Conservation (phyloP, 371 early-diverging fungal genomes). For the Choanephora cucurbitarum region DNA sequence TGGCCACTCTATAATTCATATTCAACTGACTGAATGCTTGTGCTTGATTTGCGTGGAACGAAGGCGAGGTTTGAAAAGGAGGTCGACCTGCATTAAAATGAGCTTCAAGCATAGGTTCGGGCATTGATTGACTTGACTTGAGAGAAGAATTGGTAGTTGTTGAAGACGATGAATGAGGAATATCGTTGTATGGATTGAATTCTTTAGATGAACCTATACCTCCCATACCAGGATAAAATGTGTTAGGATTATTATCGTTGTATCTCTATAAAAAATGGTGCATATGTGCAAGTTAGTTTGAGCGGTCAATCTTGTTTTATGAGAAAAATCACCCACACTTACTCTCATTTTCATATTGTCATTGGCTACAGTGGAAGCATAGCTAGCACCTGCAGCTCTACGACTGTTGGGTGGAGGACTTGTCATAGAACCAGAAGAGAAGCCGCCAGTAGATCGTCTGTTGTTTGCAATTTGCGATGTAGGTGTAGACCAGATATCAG, state of each 20-base stretch:
- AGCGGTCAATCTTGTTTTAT: too few species aligned
- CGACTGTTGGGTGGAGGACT: conserved; percentile 5
- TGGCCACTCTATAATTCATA: conserved; percentile 14
- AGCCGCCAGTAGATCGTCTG: conserved; percentile 8
- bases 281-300: too few species aligned
- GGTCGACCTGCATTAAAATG: conserved; percentile 10
- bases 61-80: conserved; percentile 11
- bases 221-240: conserved; percentile 15
- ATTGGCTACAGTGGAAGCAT: conserved; percentile 1
- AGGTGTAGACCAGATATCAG: conserved; percentile 26
- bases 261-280: conserved; percentile 12
- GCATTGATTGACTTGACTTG: conserved; percentile 21
- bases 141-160: conserved; percentile 3
- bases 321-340: not conserved
- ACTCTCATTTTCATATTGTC: conserved; percentile 9
- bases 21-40: conserved; percentile 10
- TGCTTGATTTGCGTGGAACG: conserved; percentile 4
- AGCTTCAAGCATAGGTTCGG: conserved; percentile 20
- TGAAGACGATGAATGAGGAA: not conserved
- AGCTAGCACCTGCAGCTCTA: not conserved
- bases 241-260: conserved; percentile 4
- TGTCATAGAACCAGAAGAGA: conserved; percentile 8
- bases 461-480: conserved; percentile 12
- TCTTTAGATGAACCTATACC: conserved; percentile 1
- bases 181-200: conserved; percentile 23